phyloP scores from a whole-genome alignment of 2,329 filamentous ascomycete species.

The Pezicula neosporulosa region DNA sequence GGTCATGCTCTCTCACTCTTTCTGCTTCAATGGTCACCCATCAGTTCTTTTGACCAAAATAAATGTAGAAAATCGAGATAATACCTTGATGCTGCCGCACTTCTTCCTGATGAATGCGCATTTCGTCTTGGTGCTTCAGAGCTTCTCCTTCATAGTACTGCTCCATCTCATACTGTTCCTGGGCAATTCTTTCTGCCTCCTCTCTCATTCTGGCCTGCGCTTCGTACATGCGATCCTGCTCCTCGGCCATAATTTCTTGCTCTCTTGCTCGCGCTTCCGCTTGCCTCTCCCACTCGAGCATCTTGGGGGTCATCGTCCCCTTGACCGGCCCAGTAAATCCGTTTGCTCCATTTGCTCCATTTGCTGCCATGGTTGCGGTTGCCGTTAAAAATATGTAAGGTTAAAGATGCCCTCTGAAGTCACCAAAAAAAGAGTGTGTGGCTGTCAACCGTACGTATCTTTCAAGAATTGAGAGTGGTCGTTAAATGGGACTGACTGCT shows the following conservation, averaged over 20 bases:
- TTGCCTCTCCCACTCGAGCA: constrained; percentile 27
- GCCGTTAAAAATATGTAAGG: background rate
- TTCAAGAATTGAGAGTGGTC: no score
- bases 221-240: constrained; percentile 22
- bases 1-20: constrained; percentile 17
- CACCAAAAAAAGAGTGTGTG: background rate
- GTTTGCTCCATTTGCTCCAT: background rate
- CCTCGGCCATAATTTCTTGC: constrained; percentile 22
- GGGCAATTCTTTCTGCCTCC: constrained; percentile 25
- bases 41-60: constrained; percentile 6
- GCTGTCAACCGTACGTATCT: no score
- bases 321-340: background rate
- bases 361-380: background rate
- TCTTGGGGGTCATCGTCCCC: constrained; percentile 27
- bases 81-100: constrained; percentile 22
- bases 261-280: constrained; percentile 25
- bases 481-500: no score
- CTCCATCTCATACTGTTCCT: constrained; percentile 29
- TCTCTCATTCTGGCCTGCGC: constrained; percentile 16
- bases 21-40: constrained; percentile 12
- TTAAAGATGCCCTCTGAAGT: background rate
- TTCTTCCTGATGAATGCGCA: constrained; percentile 26
- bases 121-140: constrained; percentile 25
- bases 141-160: constrained; percentile 29
- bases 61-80: background rate